A percentile compares a stretch with the other conserved stretches of the same genome.
These are phyloP conservation scores for Recurvomyces mirabilis DNA, from an alignment of 495 filamentous ascomycete genomes.

Conservation along the genomic window DNA sequence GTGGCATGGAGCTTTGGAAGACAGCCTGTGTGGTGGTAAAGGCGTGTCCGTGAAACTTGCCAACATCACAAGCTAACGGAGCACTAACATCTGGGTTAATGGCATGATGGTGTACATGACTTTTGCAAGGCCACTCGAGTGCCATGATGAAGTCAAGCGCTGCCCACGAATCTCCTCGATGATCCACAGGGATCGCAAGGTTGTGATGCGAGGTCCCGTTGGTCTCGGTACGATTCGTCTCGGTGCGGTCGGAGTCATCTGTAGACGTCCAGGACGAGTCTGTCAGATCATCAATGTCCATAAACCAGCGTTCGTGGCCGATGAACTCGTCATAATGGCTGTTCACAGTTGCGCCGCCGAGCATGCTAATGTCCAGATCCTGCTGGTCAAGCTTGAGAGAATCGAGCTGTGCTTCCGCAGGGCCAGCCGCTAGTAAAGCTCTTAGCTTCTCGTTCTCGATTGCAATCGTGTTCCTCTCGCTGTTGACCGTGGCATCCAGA, in stretches of 20 bases:
- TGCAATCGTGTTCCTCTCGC: slow-evolving; percentile 13
- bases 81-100: slow-evolving; percentile 5
- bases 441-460: slow-evolving; percentile 7
- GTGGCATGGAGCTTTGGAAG: slow-evolving; percentile 4
- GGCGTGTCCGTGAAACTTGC: slow-evolving; percentile 9
- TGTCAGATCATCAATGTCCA: slow-evolving; percentile 6
- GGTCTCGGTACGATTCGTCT: no score
- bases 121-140: slow-evolving; percentile 14
- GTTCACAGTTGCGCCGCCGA: slow-evolving; percentile 4
- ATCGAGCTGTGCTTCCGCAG: slow-evolving; percentile 4
- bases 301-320: slow-evolving; percentile 7
- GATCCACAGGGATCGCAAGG: not conserved
- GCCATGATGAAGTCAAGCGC: slow-evolving; percentile 18
- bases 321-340: slow-evolving; percentile 4
- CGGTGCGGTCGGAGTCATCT: not conserved
- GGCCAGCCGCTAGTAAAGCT: slow-evolving; percentile 8
- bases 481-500: slow-evolving; percentile 28
- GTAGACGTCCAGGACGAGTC: slow-evolving; percentile 1
- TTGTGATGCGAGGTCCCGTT: no score
- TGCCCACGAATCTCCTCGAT: slow-evolving; percentile 11
- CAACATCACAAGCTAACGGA: slow-evolving; percentile 2
- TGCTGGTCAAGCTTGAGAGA: not conserved
- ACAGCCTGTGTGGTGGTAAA: slow-evolving; percentile 8
- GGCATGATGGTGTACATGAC: slow-evolving; percentile 3
- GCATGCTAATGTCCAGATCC: not conserved